These are phyloP conservation scores for Candida loeiensis DNA, from an alignment of 805 yeast genomes.

Conservation along the genomic window DNA sequence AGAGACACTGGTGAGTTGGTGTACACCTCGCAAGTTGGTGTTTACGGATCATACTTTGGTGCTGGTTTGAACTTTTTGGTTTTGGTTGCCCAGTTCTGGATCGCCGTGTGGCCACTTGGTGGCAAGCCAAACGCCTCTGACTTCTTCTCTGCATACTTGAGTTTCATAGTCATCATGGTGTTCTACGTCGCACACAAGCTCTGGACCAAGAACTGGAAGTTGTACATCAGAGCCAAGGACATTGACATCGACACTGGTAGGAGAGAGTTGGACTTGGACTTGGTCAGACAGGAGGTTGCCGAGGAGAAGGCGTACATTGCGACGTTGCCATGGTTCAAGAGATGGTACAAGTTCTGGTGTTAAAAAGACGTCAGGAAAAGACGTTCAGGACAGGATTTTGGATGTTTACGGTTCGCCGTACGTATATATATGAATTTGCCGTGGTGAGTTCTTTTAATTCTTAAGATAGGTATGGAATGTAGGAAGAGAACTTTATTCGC, in stretches of 20 bases:
- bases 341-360: slow-evolving; percentile 59
- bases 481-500: no score
- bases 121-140: slow-evolving; percentile 30
- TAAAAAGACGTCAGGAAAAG: no score
- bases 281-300: slow-evolving; percentile 51
- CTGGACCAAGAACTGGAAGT: slow-evolving; percentile 45
- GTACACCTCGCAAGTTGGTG: slow-evolving; percentile 36
- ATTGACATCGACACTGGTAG: slow-evolving; percentile 65
- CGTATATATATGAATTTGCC: background rate
- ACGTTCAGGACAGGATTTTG: no score
- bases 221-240: slow-evolving; percentile 42
- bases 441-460: background rate
- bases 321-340: slow-evolving; percentile 44
- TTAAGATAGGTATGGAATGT: no score
- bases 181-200: slow-evolving; percentile 45
- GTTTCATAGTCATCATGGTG: slow-evolving; percentile 42
- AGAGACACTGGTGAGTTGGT: slow-evolving; percentile 34
- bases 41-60: slow-evolving; percentile 35
- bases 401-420: background rate
- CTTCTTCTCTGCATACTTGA: slow-evolving; percentile 46
- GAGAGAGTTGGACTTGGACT: slow-evolving; percentile 55
- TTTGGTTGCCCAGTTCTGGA: slow-evolving; percentile 41
- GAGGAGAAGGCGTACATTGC: slow-evolving; percentile 53
- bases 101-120: slow-evolving; percentile 38
- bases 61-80: slow-evolving; percentile 32